Conservation (phyloP, 345 rosid species). For the Toxicodendron radicans region DNA sequence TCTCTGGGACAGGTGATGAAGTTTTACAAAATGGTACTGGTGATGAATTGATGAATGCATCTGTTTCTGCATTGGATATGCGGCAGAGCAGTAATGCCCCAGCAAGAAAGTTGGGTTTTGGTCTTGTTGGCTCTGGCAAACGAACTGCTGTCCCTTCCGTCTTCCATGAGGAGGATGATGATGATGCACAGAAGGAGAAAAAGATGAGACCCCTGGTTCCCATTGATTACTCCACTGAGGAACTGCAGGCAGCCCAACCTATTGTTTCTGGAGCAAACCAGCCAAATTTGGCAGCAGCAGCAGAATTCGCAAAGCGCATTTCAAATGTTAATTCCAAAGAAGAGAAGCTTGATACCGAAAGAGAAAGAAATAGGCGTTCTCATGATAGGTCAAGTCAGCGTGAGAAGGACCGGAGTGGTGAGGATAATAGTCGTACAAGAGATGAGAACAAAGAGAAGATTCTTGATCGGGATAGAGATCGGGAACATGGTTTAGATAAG, state of each 20-base stretch:
- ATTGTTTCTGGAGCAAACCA: conserved; percentile 59
- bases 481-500: conserved; percentile 62
- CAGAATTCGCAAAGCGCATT: conserved; percentile 89
- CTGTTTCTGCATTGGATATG: conserved; percentile 47
- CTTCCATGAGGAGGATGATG: conserved; percentile 93
- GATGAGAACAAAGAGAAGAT: conserved; percentile 50
- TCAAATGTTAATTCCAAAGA: conserved; percentile 67
- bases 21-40: conserved; percentile 53
- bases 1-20: conserved; percentile 40
- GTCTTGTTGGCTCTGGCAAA: conserved; percentile 93
- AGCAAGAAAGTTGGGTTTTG: conserved; percentile 84
- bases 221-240: conserved; percentile 93
- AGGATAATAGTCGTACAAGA: conserved; percentile 47
- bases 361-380: conserved; percentile 73
- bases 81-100: conserved; percentile 55
- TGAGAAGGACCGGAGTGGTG: conserved; percentile 59
- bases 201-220: conserved; percentile 98
- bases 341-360: conserved; percentile 68
- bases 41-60: conserved; percentile 46
- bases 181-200: conserved; percentile 78
- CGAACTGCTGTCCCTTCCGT: conserved; percentile 89
- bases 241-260: conserved; percentile 71
- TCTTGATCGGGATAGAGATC: conserved; percentile 53
- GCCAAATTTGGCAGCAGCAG: conserved; percentile 86
- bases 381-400: conserved; percentile 70